Conservation (phyloP, 371 early-diverging fungal genomes). For the Mortierella sp. region DNA sequence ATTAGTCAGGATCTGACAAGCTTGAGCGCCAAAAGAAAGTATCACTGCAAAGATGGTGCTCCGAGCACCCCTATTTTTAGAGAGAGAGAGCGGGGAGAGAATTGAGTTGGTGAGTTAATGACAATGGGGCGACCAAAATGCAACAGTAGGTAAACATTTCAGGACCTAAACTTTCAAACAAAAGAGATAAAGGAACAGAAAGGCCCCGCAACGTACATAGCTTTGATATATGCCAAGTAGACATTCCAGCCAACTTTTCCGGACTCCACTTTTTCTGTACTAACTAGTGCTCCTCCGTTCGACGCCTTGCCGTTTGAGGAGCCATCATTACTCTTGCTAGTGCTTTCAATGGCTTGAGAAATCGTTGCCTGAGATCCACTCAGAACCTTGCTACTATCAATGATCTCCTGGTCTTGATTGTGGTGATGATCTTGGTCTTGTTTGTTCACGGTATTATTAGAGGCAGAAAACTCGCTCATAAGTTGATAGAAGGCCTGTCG, state of each 20-base stretch:
- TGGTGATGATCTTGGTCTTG: slow-evolving; percentile 1
- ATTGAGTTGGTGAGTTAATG: no score
- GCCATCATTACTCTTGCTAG: no score
- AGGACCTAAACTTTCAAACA: no score
- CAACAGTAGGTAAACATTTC: not conserved
- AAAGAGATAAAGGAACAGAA: not conserved
- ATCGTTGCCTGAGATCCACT: no score
- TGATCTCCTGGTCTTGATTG: not conserved
- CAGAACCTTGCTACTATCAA: no score
- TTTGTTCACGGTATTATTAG: slow-evolving; percentile 6
- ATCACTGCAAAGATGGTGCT: no score
- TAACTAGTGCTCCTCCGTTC: slow-evolving; percentile 61
- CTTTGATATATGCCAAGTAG: slow-evolving; percentile 79
- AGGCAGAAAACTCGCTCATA: slow-evolving; percentile 54
- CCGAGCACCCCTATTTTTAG: no score
- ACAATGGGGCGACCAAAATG: no score
- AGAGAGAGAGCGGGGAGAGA: no score
- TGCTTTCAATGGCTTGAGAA: no score
- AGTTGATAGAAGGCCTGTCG: slow-evolving; percentile 58
- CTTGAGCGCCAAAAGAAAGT: not conserved
- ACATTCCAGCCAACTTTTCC: slow-evolving; percentile 83
- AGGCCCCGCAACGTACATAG: slow-evolving; percentile 64
- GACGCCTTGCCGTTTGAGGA: no score
- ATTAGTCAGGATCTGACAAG: slow-evolving; percentile 32
- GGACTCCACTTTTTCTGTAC: slow-evolving; percentile 77